Evolutionary conservation across 306 rosid species (phyloP).

Genomic region (Calophaca sinica): DNA sequence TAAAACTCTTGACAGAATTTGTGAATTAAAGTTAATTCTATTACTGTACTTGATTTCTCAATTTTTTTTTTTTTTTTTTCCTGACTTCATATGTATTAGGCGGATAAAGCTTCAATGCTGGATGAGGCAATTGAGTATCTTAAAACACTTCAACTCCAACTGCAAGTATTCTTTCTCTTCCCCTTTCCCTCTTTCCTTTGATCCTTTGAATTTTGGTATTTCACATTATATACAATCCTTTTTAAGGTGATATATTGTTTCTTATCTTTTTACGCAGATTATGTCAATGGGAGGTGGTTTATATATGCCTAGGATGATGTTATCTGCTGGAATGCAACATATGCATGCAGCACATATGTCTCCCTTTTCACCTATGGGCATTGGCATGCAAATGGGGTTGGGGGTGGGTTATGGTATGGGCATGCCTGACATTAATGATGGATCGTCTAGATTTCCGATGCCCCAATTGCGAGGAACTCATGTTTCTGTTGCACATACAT

Average conservation of each 20-base stretch:
- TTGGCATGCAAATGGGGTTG: slow-evolving; percentile 75
- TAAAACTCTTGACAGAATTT: not conserved
- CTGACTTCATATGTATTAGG: slow-evolving; percentile 53
- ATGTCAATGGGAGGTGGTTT: slow-evolving; percentile 94
- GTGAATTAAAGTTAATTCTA: slow-evolving; percentile 1
- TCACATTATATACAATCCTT: too few species aligned
- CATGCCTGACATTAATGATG: slow-evolving; percentile 73
- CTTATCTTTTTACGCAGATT: slow-evolving; percentile 61
- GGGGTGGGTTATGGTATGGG: slow-evolving; percentile 83
- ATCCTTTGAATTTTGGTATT: slow-evolving; percentile 6
- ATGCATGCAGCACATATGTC: slow-evolving; percentile 67
- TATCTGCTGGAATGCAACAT: slow-evolving; percentile 75
- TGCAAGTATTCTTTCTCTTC: slow-evolving; percentile 62
- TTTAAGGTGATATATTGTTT: too few species aligned
- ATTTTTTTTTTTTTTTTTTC: not conserved
- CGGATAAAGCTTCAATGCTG: slow-evolving; percentile 95
- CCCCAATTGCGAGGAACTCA: slow-evolving; percentile 75
- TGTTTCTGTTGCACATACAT: slow-evolving; percentile 54
- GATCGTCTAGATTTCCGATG: slow-evolving; percentile 72
- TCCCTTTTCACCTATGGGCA: slow-evolving; percentile 63
- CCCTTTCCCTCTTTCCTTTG: not conserved
- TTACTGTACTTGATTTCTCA: slow-evolving; percentile 24
- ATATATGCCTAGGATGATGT: slow-evolving; percentile 79
- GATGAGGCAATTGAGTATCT: slow-evolving; percentile 95
- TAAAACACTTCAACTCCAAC: slow-evolving; percentile 86